A percentile compares a stretch with the other conserved stretches of the same genome.
These are phyloP conservation scores for Ceratocystis huliohia DNA, from an alignment of 2,329 filamentous ascomycete species.

Conservation along the genomic window DNA sequence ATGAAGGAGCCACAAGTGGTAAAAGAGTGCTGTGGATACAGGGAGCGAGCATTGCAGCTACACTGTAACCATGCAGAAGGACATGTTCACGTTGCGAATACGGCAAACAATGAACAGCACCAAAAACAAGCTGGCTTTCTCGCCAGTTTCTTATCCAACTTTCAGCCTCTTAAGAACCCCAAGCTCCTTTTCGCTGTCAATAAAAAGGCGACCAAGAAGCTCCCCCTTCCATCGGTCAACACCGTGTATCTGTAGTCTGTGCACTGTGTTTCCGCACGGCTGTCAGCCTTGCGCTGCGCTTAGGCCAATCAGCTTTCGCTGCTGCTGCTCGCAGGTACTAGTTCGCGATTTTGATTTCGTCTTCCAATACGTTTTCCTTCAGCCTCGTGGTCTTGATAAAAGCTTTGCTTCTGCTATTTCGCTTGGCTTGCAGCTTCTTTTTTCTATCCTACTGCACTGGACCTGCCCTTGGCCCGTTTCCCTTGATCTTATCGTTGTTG, in stretches of 20 bases:
- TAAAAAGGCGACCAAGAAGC: too few species aligned
- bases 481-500: too few species aligned
- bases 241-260: not conserved
- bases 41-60: not conserved
- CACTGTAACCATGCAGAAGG: not conserved
- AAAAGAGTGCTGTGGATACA: not conserved
- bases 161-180: too few species aligned
- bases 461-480: too few species aligned
- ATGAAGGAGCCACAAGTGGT: not conserved
- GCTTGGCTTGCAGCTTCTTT: not conserved
- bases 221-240: not conserved
- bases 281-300: not conserved
- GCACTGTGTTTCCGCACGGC: not conserved
- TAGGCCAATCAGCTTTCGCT: not conserved
- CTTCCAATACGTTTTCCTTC: not conserved
- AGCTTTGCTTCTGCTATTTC: not conserved
- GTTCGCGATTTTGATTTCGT: not conserved
- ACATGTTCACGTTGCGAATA: too few species aligned
- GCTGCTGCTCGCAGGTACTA: too few species aligned
- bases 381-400: not conserved
- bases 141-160: too few species aligned
- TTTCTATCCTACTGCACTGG: too few species aligned
- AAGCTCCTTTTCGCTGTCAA: too few species aligned
- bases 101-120: too few species aligned
- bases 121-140: too few species aligned